Evolutionary conservation across 2,329 filamentous ascomycete species (phyloP).

Genomic region (Exutisphaerella laricina): DNA sequence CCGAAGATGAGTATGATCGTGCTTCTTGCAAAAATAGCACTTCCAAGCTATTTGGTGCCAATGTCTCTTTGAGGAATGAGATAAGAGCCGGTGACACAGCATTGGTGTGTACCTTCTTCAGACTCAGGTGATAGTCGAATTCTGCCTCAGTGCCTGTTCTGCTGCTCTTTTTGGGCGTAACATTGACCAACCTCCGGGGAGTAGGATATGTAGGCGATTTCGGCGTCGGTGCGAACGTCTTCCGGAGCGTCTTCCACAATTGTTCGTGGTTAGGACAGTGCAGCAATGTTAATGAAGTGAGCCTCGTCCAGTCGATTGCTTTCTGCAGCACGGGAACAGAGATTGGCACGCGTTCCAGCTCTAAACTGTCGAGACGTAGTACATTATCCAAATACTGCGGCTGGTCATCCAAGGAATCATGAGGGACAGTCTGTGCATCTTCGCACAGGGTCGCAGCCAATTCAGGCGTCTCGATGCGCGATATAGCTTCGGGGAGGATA

Average conservation of each 20-base stretch:
- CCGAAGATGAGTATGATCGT: slow-evolving; percentile 48
- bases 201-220: slow-evolving; percentile 36
- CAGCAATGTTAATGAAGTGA: slow-evolving; percentile 68
- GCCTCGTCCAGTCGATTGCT: slow-evolving; percentile 66
- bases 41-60: slow-evolving; percentile 74
- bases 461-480: background rate
- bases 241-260: slow-evolving; percentile 67
- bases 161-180: slow-evolving; percentile 28
- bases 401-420: slow-evolving; percentile 17
- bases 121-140: slow-evolving; percentile 54
- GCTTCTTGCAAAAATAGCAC: slow-evolving; percentile 69
- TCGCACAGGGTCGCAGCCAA: background rate
- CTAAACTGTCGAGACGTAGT: slow-evolving; percentile 63
- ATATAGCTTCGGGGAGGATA: background rate
- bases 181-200: slow-evolving; percentile 25
- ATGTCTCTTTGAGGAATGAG: slow-evolving; percentile 67
- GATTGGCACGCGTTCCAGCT: slow-evolving; percentile 69
- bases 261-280: slow-evolving; percentile 67
- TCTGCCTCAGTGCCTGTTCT: slow-evolving; percentile 19
- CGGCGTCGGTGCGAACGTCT: slow-evolving; percentile 41
- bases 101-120: slow-evolving; percentile 73
- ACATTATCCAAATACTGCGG: slow-evolving; percentile 49
- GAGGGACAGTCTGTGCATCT: slow-evolving; percentile 2
- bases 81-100: slow-evolving; percentile 63
- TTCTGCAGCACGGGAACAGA: slow-evolving; percentile 64